Conservation (phyloP, 129 eudicot genomes). For the Silybum marianum region DNA sequence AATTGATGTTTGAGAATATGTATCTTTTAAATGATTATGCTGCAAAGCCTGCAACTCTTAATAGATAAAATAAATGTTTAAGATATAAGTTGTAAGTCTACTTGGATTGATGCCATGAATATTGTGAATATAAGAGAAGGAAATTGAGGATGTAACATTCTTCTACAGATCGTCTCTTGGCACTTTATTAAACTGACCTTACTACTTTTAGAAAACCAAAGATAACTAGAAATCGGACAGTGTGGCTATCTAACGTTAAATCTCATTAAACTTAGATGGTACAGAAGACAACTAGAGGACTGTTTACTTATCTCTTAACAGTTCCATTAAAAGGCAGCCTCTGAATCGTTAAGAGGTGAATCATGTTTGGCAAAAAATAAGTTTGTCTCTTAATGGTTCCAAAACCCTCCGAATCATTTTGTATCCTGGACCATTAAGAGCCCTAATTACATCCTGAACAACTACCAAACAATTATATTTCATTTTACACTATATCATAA, state of each 20-base stretch:
- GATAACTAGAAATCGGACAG: neutral
- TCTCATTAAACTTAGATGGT: neutral
- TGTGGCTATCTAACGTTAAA: neutral
- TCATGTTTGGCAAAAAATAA: too few relatives aligned
- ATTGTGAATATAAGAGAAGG: neutral
- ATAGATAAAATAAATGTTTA: neutral
- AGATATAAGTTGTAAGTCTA: conserved; percentile 17
- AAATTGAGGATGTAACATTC: neutral
- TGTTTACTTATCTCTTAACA: neutral
- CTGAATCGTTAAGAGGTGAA: too few relatives aligned
- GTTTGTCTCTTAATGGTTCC: too few relatives aligned
- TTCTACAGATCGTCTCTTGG: neutral
- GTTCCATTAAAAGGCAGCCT: too few relatives aligned
- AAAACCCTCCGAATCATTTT: too few relatives aligned
- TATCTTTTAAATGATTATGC: conserved; percentile 3
- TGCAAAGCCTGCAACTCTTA: neutral
- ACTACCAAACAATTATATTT: too few relatives aligned
- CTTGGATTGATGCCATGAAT: conserved; percentile 6
- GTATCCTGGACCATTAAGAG: too few relatives aligned
- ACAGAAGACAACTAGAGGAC: neutral
- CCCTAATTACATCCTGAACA: too few relatives aligned
- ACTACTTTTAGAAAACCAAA: neutral
- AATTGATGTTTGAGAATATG: neutral
- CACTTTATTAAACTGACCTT: neutral
- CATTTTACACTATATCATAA: too few relatives aligned